Base-by-base conservation (phyloP, 257 asterid genomes). In the Capsicum chinense region DNA sequence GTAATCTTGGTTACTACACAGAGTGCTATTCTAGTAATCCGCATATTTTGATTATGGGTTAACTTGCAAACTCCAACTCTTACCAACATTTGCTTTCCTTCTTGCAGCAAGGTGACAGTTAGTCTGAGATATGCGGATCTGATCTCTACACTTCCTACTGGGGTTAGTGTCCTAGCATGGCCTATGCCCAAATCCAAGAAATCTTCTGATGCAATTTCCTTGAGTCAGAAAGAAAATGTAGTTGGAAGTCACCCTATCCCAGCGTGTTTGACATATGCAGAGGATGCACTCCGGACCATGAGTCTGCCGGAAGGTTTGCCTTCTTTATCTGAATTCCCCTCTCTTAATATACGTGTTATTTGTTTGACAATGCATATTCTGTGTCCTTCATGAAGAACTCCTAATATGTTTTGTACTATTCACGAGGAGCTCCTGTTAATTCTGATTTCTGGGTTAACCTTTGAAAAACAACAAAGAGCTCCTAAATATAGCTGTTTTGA, bases 251-350 rank as follows among this genome's bases (percentile, higher is more conserved):
- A 88, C 83, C 87, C 90, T 44, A 37, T 87, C 86, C 99, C 99
- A 2, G 88, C 87, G 52, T 95, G 97, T 84, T 86, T 96, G 87
- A 48, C 85, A 17, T 90, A 90, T 71, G 97, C 98, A 35, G 98
- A 96, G 92, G 92, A 93, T 78, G 99, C 99, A 3, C 87, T 96
- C 59, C 90, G 93, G 33, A 83, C 94, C 64, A 89, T 92, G 98
- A 93, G 98, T 88, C 90, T 96, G 66, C 99, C 99, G 0, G 94
- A 92, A 94, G 98, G 98, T 95, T 54, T 63, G 89, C 33, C 76
- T 78, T 54, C 21, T 73, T 67, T 64, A 85, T 70, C 69, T 26
- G 44, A 35, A 80, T 54, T 26, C 48, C 63, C 21, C 81, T 48
- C 44, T 52, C 21, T 76, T 13, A 21, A 47, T 52, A 3, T 13